Evolutionary conservation across 176 grass and related monocot genomes (phyloP), one percentile per base, ranked within the genome.

Genomic region (Coix lacrymajobi): DNA sequence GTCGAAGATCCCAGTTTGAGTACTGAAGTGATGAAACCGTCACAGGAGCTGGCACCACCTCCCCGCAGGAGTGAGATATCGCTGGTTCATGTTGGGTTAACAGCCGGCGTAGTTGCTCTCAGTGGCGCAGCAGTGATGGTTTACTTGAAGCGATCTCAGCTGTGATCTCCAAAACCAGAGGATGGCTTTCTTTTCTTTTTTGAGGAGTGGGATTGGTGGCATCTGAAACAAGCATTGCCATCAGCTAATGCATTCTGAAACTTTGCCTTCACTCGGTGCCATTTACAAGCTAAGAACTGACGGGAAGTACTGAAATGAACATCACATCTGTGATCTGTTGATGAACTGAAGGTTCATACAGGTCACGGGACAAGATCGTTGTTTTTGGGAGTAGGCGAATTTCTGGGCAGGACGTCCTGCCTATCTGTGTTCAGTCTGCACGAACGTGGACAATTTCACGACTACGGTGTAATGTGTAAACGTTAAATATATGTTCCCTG

Each of bases 81-180:
- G 6, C 62, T 81, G 64, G 72, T 94, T 70, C 90, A 79, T 60
- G 44, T 84, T 34, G 96, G 93, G 37, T 54, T 98, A 69, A 78
- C 87, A 31, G 80, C 89, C 8, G 87, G 91, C 75, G 87, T 65
- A 16, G 62, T 88, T 54, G 93, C 85, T 77, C 45, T 98, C 52
- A 84, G 85, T 49, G 79, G 87, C 8, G 82, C 85, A 75, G 96
- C 84, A 43, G 91, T 92, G 33, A 83, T 92, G 83, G 76, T 86
- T 76, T 99, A 99, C 81, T 51, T 99, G 87, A 93, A 90, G 86
- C 85, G 96, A 60, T 83, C 96, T 38, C 93, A 90, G 30, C 36
- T 87, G 83, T 99, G 89, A 99, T 86, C 26, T 86, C 64, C 40
- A 40, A 46, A 83, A 24, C 8, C 41, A 1, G 24, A 32, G 3